phyloP scores from a whole-genome alignment of 257 asterid genomes.

The Ligustrum vulgare region DNA sequence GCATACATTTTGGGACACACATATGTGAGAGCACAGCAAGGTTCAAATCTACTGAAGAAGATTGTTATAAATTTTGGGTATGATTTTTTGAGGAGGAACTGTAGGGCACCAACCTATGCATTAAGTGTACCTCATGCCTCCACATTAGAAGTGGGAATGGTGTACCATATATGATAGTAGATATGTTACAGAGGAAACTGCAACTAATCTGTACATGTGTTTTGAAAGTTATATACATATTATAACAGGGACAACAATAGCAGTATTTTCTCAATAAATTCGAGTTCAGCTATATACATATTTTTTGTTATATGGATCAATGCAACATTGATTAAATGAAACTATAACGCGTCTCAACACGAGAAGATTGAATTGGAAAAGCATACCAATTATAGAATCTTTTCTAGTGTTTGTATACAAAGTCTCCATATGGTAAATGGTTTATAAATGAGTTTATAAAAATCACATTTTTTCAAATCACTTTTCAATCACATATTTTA shows the following conservation, averaged over 20 bases:
- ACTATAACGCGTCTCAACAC: no score
- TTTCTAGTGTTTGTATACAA: background rate
- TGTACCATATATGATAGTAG: background rate
- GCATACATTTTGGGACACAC: constrained; percentile 17
- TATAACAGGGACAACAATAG: background rate
- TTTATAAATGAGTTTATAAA: no score
- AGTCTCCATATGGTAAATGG: no score
- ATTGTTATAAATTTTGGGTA: constrained; percentile 8
- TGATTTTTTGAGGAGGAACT: constrained; percentile 16
- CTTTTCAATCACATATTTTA: no score
- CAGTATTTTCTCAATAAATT: background rate
- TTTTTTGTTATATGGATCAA: background rate
- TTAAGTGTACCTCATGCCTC: constrained; percentile 22
- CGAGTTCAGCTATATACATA: no score
- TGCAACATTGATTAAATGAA: background rate
- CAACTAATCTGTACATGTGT: background rate
- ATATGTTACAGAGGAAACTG: background rate
- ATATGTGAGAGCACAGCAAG: constrained; percentile 16
- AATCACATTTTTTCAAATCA: no score
- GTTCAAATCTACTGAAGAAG: constrained; percentile 11
- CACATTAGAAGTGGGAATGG: constrained; percentile 18
- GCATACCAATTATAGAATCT: background rate
- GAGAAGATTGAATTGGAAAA: no score
- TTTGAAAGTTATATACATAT: background rate
- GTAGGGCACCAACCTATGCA: constrained; percentile 18